These are phyloP conservation scores for Irpex sp. DNA, from an alignment of 1,284 basidiomycete species.

Conservation along the genomic window DNA sequence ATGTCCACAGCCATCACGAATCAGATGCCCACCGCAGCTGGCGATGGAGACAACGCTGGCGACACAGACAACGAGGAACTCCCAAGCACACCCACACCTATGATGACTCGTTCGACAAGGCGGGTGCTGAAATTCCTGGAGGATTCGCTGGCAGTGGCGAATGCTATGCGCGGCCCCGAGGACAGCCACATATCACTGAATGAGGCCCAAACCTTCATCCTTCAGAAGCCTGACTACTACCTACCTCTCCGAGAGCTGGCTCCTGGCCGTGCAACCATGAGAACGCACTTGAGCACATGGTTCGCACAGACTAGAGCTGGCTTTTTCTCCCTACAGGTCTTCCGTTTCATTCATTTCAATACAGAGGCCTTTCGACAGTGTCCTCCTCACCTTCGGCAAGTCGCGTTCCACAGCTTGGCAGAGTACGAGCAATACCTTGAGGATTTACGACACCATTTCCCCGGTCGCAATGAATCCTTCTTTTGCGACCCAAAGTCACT, in stretches of 20 bases:
- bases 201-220: background rate
- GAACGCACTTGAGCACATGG: background rate
- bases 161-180: background rate
- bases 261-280: background rate
- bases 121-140: background rate
- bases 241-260: background rate
- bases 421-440: background rate
- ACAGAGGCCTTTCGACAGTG: background rate
- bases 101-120: background rate
- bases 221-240: background rate
- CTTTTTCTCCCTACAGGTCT: background rate
- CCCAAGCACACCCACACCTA: background rate
- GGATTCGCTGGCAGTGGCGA: background rate
- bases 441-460: background rate
- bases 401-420: background rate
- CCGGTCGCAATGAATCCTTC: background rate
- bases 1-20: background rate
- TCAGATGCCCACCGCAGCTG: background rate
- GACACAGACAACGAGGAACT: background rate
- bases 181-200: background rate
- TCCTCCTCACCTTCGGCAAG: background rate
- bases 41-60: background rate
- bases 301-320: background rate
- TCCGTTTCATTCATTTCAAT: background rate
- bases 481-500: background rate